These are phyloP conservation scores for Neurospora sublineolata DNA, from an alignment of 495 filamentous ascomycete genomes.

Conservation along the genomic window DNA sequence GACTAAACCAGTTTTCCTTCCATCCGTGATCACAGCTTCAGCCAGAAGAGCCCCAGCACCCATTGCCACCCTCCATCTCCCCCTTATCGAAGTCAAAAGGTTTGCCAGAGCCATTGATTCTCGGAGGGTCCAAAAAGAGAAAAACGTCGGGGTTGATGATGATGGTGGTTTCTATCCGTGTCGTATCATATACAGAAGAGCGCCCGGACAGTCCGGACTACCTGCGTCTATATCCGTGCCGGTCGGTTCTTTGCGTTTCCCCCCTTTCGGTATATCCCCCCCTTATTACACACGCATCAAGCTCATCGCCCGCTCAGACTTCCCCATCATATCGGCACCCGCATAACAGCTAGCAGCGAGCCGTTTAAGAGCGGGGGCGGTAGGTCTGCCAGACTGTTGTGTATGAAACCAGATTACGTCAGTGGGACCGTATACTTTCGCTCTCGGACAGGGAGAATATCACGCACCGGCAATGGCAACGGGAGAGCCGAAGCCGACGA, in stretches of 20 bases:
- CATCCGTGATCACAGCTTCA: background rate
- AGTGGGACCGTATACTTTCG: background rate
- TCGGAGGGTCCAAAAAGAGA: conserved; percentile 2
- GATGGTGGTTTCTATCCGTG: conserved; percentile 13
- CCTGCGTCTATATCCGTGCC: background rate
- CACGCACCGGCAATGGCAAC: conserved; percentile 74
- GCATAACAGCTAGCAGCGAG: conserved; percentile 2
- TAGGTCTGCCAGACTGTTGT: conserved; percentile 74
- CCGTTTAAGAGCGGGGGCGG: conserved; percentile 43
- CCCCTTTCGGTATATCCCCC: background rate
- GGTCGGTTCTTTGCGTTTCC: background rate
- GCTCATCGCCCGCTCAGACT: background rate
- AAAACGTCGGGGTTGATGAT: conserved; percentile 4
- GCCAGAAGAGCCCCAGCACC: background rate
- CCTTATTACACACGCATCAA: background rate
- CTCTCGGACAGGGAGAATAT: conserved; percentile 4
- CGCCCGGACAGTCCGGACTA: background rate
- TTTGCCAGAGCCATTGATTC: background rate
- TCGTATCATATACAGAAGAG: conserved; percentile 19
- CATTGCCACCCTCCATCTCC: background rate
- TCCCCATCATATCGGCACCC: background rate
- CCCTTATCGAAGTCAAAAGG: background rate
- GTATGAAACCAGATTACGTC: background rate
- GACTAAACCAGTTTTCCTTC: background rate
- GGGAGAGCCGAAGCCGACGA: conserved; percentile 64